A percentile compares a stretch with the other conserved stretches of the same genome.
phyloP scores from a whole-genome alignment of 2,329 filamentous ascomycete genomes.

The Ascochyta lentis region DNA sequence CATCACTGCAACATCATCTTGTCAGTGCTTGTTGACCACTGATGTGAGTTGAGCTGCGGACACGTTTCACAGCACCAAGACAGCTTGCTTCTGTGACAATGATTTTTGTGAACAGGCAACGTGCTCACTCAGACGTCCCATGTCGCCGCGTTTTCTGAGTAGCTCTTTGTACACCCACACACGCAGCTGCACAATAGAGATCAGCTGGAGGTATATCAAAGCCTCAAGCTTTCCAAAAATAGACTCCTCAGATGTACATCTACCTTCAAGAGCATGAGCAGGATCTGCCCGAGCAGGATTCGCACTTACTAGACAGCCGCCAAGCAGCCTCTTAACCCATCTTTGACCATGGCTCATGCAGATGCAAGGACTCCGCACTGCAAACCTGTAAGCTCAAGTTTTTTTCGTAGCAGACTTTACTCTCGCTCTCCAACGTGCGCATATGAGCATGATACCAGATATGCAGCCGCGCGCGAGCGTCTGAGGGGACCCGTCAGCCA shows the following conservation, averaged over 20 bases:
- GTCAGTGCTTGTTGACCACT: neutral
- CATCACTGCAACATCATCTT: constrained; percentile 9
- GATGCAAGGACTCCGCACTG: no score
- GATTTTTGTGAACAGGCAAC: no score
- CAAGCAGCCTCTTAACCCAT: no score
- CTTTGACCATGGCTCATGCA: no score
- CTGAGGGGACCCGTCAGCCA: neutral
- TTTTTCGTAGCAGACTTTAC: neutral
- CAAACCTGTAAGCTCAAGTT: no score
- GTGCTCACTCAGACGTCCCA: neutral
- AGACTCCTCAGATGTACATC: neutral
- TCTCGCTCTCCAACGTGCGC: neutral
- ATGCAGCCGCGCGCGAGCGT: constrained; percentile 3
- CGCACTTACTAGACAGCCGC: no score
- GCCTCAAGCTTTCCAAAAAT: neutral
- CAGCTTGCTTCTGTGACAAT: neutral
- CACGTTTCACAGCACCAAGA: neutral
- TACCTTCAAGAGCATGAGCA: no score
- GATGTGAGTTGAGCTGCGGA: neutral
- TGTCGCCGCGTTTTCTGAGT: neutral
- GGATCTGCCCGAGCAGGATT: no score
- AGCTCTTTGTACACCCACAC: neutral
- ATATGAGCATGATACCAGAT: neutral
- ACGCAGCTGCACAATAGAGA: neutral
- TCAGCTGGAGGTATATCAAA: neutral